These are phyloP conservation scores for Puccinia polysora DNA, from an alignment of 1,284 basidiomycete genomes.

Conservation along the genomic window DNA sequence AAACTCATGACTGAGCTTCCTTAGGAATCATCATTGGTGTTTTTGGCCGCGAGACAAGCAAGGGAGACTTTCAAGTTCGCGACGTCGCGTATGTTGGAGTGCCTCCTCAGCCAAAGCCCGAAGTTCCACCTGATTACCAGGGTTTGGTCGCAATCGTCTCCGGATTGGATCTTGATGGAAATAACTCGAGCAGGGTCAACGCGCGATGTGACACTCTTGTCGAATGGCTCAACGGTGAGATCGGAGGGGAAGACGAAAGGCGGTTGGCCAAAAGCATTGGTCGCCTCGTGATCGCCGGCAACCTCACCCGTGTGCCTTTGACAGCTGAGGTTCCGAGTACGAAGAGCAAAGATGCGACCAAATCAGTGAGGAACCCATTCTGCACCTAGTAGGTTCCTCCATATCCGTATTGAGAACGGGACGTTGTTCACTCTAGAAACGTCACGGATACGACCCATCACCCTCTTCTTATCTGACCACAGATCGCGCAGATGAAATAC, in stretches of 20 bases:
- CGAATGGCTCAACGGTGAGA: slow-evolving; percentile 32
- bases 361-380: not conserved
- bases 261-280: slow-evolving; percentile 67
- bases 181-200: not conserved
- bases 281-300: slow-evolving; percentile 76
- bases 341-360: slow-evolving; percentile 2
- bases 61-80: slow-evolving; percentile 28
- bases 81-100: slow-evolving; percentile 17
- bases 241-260: slow-evolving; percentile 58
- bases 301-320: slow-evolving; percentile 61
- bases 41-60: slow-evolving; percentile 12
- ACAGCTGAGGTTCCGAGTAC: not conserved
- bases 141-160: slow-evolving; percentile 21
- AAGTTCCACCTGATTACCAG: not conserved
- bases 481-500: slow-evolving; percentile 64
- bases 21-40: slow-evolving; percentile 30
- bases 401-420: no score
- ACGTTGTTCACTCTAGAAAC: slow-evolving; percentile 52
- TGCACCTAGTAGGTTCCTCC: not conserved
- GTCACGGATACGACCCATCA: slow-evolving; percentile 62
- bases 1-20: not conserved
- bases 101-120: not conserved
- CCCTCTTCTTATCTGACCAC: slow-evolving; percentile 71
- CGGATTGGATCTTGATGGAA: slow-evolving; percentile 32
- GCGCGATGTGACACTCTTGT: not conserved